Base-by-base conservation (phyloP, 176 grass and related monocot species). In the Phoenix dactylifera region DNA sequence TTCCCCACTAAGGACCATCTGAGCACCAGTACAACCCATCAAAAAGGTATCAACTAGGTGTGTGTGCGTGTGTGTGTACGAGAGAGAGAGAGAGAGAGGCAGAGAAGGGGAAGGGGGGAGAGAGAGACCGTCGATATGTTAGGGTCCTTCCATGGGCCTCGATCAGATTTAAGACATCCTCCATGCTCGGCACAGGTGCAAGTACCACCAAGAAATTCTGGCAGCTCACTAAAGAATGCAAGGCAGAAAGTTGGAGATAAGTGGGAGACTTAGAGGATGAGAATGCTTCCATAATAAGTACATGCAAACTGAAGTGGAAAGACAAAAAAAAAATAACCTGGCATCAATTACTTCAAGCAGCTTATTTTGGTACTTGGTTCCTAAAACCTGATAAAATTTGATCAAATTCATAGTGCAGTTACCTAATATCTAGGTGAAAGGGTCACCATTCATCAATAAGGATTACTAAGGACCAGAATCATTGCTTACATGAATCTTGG, bases 71-170 rank as follows among this genome's bases (percentile, higher is more conserved):
- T 20, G 20, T 20, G 20, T 20, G 20, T 20, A 20, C 20, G 20
- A 20, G 20, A 20, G 20, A 20, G 20, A 20, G 20, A 68, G 2
- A 55, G 51, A 56, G 2, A 69, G 52, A 69, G 18, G 44, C 52
- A 15, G 16, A 28, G 39, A 5, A 48, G 23, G 20, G 23, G 71
- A 26, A 18, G 4, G 52, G 23, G 20, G 23, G 67, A 26, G 22
- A 59, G 26, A 55, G 18, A 76, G 29, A 97, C 93, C 84, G 88
- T 88, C 52, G 88, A 74, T 68, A 92, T 92, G 65, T 73, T 63
- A 57, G 87, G 84, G 59, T 98, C 81, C 60, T 78, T 91, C 87
- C 93, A 98, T 63, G 87, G 93, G 26, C 93, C 93, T 77, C 73
- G 77, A 70, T 91, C 81, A 60, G 93, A 98, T 83, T 72, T 92